These are phyloP conservation scores for Penicillium sumatraense DNA, from an alignment of 2,329 filamentous ascomycete species.

Conservation along the genomic window DNA sequence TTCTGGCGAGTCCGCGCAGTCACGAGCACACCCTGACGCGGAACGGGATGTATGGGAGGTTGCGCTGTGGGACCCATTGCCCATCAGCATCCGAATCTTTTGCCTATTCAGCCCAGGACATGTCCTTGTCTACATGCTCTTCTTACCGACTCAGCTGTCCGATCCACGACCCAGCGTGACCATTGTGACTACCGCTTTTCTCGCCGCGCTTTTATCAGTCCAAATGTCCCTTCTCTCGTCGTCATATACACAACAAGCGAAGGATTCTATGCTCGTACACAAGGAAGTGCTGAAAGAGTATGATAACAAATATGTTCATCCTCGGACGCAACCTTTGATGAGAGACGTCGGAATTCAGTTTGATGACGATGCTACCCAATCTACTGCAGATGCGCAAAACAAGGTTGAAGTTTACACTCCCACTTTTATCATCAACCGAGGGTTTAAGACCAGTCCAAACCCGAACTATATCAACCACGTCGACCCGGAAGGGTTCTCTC, in stretches of 20 bases:
- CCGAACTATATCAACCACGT: constrained; percentile 76
- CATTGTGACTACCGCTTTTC: constrained; percentile 77
- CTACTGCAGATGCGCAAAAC: constrained; percentile 50
- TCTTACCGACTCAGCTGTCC: constrained; percentile 75
- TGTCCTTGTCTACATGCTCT: constrained; percentile 86
- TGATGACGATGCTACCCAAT: constrained; percentile 40
- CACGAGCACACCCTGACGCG: constrained; percentile 75
- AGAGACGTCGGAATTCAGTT: constrained; percentile 80
- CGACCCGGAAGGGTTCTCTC: constrained; percentile 63
- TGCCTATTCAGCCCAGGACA: constrained; percentile 93
- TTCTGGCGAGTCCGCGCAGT: constrained; percentile 72
- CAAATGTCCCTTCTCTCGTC: constrained; percentile 76
- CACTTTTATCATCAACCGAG: constrained; percentile 68
- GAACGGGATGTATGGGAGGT: constrained; percentile 93
- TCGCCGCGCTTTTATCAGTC: constrained; percentile 74
- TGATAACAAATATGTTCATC: constrained; percentile 93
- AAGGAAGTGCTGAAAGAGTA: constrained; percentile 95
- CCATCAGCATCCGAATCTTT: constrained; percentile 79
- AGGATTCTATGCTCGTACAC: constrained; percentile 82
- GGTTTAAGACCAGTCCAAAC: constrained; percentile 82
- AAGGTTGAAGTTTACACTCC: constrained; percentile 68
- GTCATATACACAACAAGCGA: constrained; percentile 80
- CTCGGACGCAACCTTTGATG: constrained; percentile 79
- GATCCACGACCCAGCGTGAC: constrained; percentile 85
- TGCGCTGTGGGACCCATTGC: constrained; percentile 89